These are phyloP conservation scores for Chalciporus piperatus DNA, from an alignment of 768 basidiomycete species.

Conservation along the genomic window DNA sequence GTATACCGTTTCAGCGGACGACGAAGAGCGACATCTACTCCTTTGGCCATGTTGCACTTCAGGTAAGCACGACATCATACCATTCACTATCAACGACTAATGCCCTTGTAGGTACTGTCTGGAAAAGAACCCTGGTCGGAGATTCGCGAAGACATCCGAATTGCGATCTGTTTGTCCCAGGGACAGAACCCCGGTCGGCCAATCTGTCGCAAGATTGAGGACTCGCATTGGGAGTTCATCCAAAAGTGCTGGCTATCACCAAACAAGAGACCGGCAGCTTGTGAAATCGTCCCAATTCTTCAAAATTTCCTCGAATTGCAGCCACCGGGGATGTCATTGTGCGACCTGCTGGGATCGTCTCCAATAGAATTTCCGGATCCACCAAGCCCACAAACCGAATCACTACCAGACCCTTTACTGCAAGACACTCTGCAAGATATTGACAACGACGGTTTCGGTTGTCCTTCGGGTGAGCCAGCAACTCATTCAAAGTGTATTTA, in stretches of 20 bases:
- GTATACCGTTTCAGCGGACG: not conserved
- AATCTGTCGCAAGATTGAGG: slow-evolving; percentile 1
- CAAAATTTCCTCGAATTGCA: too few species aligned
- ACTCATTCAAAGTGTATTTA: too few species aligned
- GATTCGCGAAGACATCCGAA: not conserved
- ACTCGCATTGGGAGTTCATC: slow-evolving; percentile 7
- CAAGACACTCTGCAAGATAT: too few species aligned
- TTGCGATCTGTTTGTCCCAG: not conserved
- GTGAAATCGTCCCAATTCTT: too few species aligned
- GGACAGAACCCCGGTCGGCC: slow-evolving; percentile 7
- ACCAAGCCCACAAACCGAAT: too few species aligned
- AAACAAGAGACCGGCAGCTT: slow-evolving; percentile 1
- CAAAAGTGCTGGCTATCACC: slow-evolving; percentile 3
- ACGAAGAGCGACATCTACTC: slow-evolving; percentile 10
- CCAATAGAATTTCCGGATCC: too few species aligned
- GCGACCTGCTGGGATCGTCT: too few species aligned
- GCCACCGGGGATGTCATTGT: too few species aligned
- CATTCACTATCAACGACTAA: too few species aligned
- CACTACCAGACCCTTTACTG: too few species aligned
- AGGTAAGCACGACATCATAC: not conserved
- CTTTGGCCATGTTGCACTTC: slow-evolving; percentile 7
- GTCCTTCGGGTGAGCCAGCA: too few species aligned
- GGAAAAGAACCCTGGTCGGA: not conserved
- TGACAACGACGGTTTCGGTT: too few species aligned
- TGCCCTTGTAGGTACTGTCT: not conserved